phyloP scores from a whole-genome alignment of 1,284 basidiomycete species.

The Irpex lacteus region DNA sequence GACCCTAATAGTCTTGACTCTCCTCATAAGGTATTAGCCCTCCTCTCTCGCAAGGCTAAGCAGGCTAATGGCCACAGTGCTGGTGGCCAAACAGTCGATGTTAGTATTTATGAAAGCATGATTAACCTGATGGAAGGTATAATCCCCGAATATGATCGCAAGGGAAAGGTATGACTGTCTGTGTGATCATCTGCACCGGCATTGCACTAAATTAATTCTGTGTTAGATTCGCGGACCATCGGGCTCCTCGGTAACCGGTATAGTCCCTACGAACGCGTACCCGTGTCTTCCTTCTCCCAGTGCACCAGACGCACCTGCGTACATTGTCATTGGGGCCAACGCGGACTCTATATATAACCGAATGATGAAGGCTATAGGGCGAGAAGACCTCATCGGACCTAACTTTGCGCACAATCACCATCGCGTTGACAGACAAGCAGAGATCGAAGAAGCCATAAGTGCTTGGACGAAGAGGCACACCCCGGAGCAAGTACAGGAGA shows the following conservation, averaged over 20 bases:
- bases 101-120: constrained; percentile 75
- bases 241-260: constrained; percentile 69
- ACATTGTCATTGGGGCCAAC: constrained; percentile 69
- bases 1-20: no score
- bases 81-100: constrained; percentile 62
- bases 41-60: constrained; percentile 51
- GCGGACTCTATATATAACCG: constrained; percentile 66
- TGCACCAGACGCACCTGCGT: constrained; percentile 42
- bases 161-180: constrained; percentile 46
- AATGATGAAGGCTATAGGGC: constrained; percentile 57
- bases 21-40: constrained; percentile 58
- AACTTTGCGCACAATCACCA: constrained; percentile 58
- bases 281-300: constrained; percentile 51
- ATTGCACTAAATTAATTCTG: neutral
- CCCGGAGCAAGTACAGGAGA: constrained; percentile 51
- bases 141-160: constrained; percentile 72
- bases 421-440: constrained; percentile 51
- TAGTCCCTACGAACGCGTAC: constrained; percentile 71
- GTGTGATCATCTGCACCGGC: neutral
- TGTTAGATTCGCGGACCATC: constrained; percentile 62
- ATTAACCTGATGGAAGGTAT: constrained; percentile 74
- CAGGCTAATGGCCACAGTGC: constrained; percentile 32
- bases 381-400: constrained; percentile 56
- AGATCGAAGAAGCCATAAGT: constrained; percentile 62
- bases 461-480: constrained; percentile 59